phyloP scores from a whole-genome alignment of 2,329 filamentous ascomycete genomes.

The Peltaster fructicola region DNA sequence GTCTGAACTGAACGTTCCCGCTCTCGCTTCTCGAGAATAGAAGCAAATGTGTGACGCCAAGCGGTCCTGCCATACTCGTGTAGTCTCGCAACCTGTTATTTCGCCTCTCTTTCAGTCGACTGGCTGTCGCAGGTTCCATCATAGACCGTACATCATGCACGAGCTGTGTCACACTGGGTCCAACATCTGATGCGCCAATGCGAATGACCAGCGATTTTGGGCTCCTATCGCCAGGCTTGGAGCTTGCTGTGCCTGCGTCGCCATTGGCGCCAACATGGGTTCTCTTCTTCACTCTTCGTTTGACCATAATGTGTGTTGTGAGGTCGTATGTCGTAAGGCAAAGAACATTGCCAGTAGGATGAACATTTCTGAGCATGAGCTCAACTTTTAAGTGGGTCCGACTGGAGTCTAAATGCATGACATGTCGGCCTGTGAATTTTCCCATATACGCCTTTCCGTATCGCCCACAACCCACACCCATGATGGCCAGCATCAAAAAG shows the following conservation, averaged over 20 bases:
- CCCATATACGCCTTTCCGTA: too few species aligned
- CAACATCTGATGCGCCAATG: constrained; percentile 85
- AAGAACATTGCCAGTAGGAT: too few species aligned
- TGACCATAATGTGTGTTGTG: constrained; percentile 44
- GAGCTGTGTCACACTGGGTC: constrained; percentile 76
- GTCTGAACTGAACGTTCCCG: constrained; percentile 81
- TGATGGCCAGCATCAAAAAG: too few species aligned
- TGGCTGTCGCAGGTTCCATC: constrained; percentile 92
- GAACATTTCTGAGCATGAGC: too few species aligned
- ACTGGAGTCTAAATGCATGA: too few species aligned
- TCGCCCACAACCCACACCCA: too few species aligned
- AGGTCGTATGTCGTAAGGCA: too few species aligned
- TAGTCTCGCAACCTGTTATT: constrained; percentile 84
- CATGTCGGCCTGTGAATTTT: too few species aligned
- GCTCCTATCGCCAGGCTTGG: constrained; percentile 41
- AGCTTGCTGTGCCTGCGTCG: constrained; percentile 33
- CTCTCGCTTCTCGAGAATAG: constrained; percentile 79
- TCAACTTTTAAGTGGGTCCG: too few species aligned
- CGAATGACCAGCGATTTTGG: constrained; percentile 98
- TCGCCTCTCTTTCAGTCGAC: constrained; percentile 71
- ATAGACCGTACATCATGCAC: constrained; percentile 79
- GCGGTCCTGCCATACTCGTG: constrained; percentile 81
- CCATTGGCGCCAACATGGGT: constrained; percentile 50
- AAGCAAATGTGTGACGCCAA: constrained; percentile 82
- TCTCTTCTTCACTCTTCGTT: constrained; percentile 68